Percentiles rank a stretch among this genome's conserved stretches.
Conservation (phyloP, 148 eudicot species). For the Rheum nobile region DNA sequence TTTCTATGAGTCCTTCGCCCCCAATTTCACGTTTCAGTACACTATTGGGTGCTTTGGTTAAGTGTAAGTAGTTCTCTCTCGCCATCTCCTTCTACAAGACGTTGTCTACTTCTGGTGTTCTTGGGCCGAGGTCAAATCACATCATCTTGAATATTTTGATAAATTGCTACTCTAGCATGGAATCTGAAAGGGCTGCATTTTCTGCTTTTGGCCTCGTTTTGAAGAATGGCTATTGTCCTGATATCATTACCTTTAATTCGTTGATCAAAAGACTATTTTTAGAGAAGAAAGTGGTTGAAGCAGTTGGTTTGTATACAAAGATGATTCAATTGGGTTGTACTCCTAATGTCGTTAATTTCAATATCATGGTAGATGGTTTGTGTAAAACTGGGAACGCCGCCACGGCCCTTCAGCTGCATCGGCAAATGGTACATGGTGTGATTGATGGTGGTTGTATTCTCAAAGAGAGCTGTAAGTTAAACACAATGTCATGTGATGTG, state of each 20-base stretch:
- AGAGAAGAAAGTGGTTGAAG: too few relatives aligned
- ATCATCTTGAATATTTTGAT: constrained; percentile 16
- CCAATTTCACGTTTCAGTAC: too few relatives aligned
- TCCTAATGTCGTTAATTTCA: too few relatives aligned
- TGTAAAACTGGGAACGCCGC: too few relatives aligned
- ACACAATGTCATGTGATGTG: constrained; percentile 12
- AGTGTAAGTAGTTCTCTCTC: constrained; percentile 4
- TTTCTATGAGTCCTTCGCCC: too few relatives aligned
- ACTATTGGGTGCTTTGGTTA: constrained; percentile 12
- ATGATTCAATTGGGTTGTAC: too few relatives aligned
- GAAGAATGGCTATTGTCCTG: too few relatives aligned
- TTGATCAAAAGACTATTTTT: too few relatives aligned
- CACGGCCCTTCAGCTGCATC: constrained; percentile 17
- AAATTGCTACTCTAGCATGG: constrained; percentile 16
- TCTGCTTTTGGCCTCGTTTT: neutral
- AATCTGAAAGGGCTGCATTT: constrained; percentile 14
- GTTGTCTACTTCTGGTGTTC: constrained; percentile 5
- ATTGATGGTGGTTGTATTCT: too few relatives aligned
- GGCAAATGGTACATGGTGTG: constrained; percentile 7
- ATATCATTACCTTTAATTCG: too few relatives aligned
- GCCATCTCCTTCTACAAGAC: constrained; percentile 12
- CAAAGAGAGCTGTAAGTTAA: constrained; percentile 8
- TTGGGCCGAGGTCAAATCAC: constrained; percentile 6
- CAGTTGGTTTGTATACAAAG: too few relatives aligned
- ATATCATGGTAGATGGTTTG: too few relatives aligned